These are phyloP conservation scores for Naumovozyma baii DNA, from an alignment of 805 yeast species.

Conservation along the genomic window DNA sequence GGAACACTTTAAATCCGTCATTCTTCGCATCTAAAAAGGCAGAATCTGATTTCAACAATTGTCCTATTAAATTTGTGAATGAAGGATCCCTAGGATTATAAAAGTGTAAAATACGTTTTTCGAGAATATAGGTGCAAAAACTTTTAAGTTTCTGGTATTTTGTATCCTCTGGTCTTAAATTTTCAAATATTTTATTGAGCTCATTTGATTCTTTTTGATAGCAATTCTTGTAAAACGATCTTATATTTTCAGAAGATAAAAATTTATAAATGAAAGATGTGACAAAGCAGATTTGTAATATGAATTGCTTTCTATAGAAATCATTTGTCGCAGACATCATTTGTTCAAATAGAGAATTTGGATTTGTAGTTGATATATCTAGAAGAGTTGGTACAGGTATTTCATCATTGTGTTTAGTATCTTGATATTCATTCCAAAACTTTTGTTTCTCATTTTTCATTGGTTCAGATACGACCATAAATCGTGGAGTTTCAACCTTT, in stretches of 20 bases:
- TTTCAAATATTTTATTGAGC: slow-evolving; percentile 2
- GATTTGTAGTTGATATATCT: slow-evolving; percentile 16
- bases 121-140: slow-evolving; percentile 11
- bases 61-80: slow-evolving; percentile 10
- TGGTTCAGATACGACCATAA: slow-evolving; percentile 8
- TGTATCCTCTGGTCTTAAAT: slow-evolving; percentile 9
- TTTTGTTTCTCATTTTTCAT: slow-evolving; percentile 7
- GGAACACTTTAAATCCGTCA: slow-evolving; percentile 20
- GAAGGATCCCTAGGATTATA: slow-evolving; percentile 18
- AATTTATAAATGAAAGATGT: slow-evolving; percentile 10
- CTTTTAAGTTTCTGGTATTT: slow-evolving; percentile 10
- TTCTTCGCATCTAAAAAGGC: slow-evolving; percentile 13
- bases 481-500: slow-evolving; percentile 9
- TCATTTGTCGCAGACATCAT: slow-evolving; percentile 16
- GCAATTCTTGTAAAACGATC: slow-evolving; percentile 13
- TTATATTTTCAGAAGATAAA: slow-evolving; percentile 12
- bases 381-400: slow-evolving; percentile 15
- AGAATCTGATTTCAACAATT: slow-evolving; percentile 10
- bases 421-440: slow-evolving; percentile 10
- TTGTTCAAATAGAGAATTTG: slow-evolving; percentile 16
- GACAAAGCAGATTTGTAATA: slow-evolving; percentile 19
- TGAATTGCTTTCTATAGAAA: slow-evolving; percentile 22
- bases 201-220: slow-evolving; percentile 15
- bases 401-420: slow-evolving; percentile 1
- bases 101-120: slow-evolving; percentile 14